Percentiles rank a stretch among this genome's conserved stretches.
Conservation (phyloP, 1,284 basidiomycete genomes). For the Malassezia japonica region DNA sequence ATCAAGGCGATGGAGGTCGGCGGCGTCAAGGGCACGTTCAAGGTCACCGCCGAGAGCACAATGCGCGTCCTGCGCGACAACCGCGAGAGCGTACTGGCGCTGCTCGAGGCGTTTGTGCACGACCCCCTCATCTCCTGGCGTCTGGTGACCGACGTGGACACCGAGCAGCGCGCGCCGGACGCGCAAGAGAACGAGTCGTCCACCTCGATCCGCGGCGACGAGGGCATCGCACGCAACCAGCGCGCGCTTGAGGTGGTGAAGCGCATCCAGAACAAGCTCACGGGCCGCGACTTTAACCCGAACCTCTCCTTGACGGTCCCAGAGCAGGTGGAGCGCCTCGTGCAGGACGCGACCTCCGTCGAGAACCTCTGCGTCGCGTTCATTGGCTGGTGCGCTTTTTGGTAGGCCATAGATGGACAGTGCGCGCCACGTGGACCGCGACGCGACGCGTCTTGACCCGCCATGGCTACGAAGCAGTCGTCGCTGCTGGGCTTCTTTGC, state of each 20-base stretch:
- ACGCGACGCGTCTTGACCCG: neutral
- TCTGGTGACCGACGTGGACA: constrained; percentile 32
- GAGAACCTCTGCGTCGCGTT: constrained; percentile 45
- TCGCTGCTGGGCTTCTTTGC: constrained; percentile 17
- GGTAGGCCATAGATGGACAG: constrained; percentile 16
- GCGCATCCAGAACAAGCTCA: constrained; percentile 45
- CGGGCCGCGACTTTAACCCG: constrained; percentile 42
- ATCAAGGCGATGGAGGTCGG: constrained; percentile 97
- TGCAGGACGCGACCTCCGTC: constrained; percentile 40
- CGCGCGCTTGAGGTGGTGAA: constrained; percentile 42
- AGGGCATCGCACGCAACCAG: constrained; percentile 37
- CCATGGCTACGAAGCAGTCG: constrained; percentile 16
- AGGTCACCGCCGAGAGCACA: constrained; percentile 88
- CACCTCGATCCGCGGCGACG: constrained; percentile 6
- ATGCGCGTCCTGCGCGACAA: constrained; percentile 94
- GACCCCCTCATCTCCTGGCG: constrained; percentile 58
- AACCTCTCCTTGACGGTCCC: constrained; percentile 26
- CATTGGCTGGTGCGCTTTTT: constrained; percentile 45
- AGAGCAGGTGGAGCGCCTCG: constrained; percentile 38
- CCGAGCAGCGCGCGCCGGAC: constrained; percentile 33
- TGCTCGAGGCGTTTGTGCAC: constrained; percentile 71
- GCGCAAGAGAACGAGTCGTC: constrained; percentile 32
- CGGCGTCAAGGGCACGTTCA: constrained; percentile 94
- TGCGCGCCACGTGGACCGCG: neutral
- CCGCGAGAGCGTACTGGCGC: constrained; percentile 94